These are phyloP conservation scores for Diospyros lotus DNA, from an alignment of 148 eudicot genomes.

Conservation along the genomic window DNA sequence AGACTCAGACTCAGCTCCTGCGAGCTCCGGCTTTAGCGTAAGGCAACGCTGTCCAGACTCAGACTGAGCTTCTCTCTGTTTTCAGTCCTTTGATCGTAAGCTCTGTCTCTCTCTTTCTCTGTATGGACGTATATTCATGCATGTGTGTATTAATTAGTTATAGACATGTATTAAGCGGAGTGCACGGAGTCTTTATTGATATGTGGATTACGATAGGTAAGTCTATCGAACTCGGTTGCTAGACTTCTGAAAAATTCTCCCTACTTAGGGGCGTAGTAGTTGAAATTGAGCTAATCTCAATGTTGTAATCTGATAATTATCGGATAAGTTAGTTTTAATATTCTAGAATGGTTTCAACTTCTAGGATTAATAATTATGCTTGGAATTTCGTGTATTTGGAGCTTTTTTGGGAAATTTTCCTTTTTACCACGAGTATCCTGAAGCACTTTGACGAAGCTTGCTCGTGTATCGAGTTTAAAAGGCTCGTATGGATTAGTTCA, in stretches of 20 bases:
- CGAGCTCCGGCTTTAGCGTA: background rate
- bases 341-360: background rate
- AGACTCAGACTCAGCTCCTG: background rate
- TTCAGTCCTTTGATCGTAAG: background rate
- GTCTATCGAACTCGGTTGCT: background rate
- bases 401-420: too few relatives aligned
- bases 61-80: background rate
- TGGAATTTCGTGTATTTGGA: too few relatives aligned
- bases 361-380: background rate
- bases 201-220: background rate
- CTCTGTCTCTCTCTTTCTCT: background rate
- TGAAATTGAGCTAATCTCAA: background rate
- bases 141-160: background rate
- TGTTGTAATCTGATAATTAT: background rate
- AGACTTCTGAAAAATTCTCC: background rate
- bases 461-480: too few relatives aligned
- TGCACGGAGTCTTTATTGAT: background rate
- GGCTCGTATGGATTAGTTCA: too few relatives aligned
- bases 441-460: too few relatives aligned
- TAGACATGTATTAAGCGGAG: background rate
- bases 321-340: background rate
- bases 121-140: background rate
- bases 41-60: constrained; percentile 4
- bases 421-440: too few relatives aligned
- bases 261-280: background rate